phyloP scores from a whole-genome alignment of 345 rosid species.

The Tarenaya hassleriana region DNA sequence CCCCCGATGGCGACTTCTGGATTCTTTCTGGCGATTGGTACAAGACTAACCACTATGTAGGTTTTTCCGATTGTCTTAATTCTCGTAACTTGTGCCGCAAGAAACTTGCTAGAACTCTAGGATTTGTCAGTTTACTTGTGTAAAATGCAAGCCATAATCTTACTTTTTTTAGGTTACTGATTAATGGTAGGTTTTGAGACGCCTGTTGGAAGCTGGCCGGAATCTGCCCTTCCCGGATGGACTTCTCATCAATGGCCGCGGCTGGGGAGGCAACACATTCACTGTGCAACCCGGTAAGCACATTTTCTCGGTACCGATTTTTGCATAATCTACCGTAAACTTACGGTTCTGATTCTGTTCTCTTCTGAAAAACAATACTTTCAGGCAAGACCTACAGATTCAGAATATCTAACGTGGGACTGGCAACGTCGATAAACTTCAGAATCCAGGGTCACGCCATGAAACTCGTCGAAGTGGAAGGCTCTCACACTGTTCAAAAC shows the following conservation, averaged over 20 bases:
- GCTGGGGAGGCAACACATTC: slow-evolving; percentile 63
- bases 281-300: slow-evolving; percentile 65
- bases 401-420: slow-evolving; percentile 83
- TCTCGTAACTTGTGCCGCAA: slow-evolving; percentile 1
- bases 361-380: neutral
- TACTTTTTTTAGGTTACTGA: neutral
- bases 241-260: slow-evolving; percentile 88
- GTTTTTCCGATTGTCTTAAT: slow-evolving; percentile 4
- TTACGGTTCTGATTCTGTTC: neutral
- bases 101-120: slow-evolving; percentile 2
- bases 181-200: slow-evolving; percentile 43
- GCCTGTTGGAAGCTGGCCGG: slow-evolving; percentile 49
- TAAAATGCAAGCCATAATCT: neutral
- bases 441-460: slow-evolving; percentile 79
- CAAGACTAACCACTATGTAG: slow-evolving; percentile 64
- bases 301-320: neutral
- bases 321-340: neutral
- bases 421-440: slow-evolving; percentile 62
- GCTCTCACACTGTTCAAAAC: slow-evolving; percentile 81
- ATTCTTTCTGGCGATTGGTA: slow-evolving; percentile 92
- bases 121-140: neutral
- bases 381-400: slow-evolving; percentile 80
- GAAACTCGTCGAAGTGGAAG: slow-evolving; percentile 89
- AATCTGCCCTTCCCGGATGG: slow-evolving; percentile 73
- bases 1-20: slow-evolving; percentile 64